A percentile compares a stretch with the other conserved stretches of the same genome.
Evolutionary conservation across 2,329 filamentous ascomycete genomes (phyloP).

Genomic region (Xylariaceae sp.): DNA sequence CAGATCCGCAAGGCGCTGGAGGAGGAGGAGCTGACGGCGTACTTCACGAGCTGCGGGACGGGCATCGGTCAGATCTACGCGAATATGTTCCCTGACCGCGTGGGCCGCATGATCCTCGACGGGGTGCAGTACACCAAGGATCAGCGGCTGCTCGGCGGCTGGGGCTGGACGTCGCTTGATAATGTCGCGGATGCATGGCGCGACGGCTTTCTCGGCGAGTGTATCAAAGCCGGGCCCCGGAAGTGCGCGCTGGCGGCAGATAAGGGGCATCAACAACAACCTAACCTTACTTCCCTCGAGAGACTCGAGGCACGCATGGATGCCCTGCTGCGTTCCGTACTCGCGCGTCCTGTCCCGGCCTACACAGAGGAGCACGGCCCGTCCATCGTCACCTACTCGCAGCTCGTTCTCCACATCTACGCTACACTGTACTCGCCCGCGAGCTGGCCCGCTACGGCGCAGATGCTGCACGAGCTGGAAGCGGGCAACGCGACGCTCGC

Average conservation of each 20-base stretch:
- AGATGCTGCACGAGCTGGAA: conserved; percentile 40
- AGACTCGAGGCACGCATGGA: conserved; percentile 37
- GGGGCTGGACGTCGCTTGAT: conserved; percentile 43
- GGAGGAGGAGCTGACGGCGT: conserved; percentile 44
- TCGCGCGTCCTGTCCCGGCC: conserved; percentile 33
- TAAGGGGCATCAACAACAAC: conserved; percentile 11
- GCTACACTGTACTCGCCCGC: conserved; percentile 38
- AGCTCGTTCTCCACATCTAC: conserved; percentile 37
- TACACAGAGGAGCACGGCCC: conserved; percentile 38
- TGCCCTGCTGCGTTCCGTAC: conserved; percentile 33
- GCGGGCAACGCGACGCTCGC: conserved; percentile 40
- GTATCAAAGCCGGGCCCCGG: conserved; percentile 41
- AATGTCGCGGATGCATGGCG: conserved; percentile 45
- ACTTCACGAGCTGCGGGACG: conserved; percentile 47
- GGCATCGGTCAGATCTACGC: conserved; percentile 48
- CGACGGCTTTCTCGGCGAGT: conserved; percentile 47
- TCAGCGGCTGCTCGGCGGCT: conserved; percentile 40
- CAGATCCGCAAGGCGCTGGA: conserved; percentile 41
- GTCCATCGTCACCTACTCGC: conserved; percentile 41
- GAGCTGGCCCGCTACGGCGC: conserved; percentile 38
- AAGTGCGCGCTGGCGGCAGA: conserved; percentile 39
- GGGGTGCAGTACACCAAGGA: conserved; percentile 44
- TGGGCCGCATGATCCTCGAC: conserved; percentile 45
- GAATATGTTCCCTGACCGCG: conserved; percentile 44
- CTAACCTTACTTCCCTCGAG: conserved; percentile 29